Conservation (phyloP, 2,329 filamentous ascomycete genomes). For the Elsinoe australis region DNA sequence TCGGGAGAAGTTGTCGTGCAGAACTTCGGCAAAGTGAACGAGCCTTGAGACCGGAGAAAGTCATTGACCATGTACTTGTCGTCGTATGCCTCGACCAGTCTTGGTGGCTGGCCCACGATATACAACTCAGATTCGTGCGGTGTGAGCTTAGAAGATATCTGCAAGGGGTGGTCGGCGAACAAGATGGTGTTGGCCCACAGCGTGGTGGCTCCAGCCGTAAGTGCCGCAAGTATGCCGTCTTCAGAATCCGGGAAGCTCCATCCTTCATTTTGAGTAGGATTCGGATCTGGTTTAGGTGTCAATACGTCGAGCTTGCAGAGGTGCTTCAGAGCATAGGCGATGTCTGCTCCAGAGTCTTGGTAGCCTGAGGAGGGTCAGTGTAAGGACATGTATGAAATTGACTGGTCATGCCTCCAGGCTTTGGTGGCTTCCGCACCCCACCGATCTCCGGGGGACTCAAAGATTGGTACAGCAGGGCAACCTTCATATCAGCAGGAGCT, state of each 20-base stretch:
- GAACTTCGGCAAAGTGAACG: conserved; percentile 35
- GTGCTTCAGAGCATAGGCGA: conserved; percentile 36
- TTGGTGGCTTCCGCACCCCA: conserved; percentile 43
- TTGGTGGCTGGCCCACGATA: conserved; percentile 42
- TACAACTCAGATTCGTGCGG: conserved; percentile 28
- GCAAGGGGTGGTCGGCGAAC: conserved; percentile 43
- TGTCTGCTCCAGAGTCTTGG: conserved; percentile 44
- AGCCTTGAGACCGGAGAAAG: conserved; percentile 32
- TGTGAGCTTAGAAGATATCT: conserved; percentile 34
- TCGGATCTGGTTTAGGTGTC: conserved; percentile 25
- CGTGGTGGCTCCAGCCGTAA: conserved; percentile 35
- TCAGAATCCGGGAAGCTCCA: conserved; percentile 43
- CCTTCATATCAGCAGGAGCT: conserved; percentile 12
- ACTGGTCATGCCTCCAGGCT: conserved; percentile 37
- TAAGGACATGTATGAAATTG: neutral
- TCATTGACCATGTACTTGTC: conserved; percentile 46
- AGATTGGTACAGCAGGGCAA: conserved; percentile 44
- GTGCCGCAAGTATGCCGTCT: conserved; percentile 35
- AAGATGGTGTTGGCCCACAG: conserved; percentile 48
- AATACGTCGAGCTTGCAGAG: conserved; percentile 30
- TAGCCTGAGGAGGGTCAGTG: conserved; percentile 32
- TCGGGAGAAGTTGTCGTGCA: neutral
- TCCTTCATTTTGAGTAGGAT: conserved; percentile 25
- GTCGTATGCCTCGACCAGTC: conserved; percentile 43
- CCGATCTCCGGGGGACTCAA: conserved; percentile 43